Conservation (phyloP, 176 grass and related monocot genomes). For the Rhipidocladum racemiflorum region DNA sequence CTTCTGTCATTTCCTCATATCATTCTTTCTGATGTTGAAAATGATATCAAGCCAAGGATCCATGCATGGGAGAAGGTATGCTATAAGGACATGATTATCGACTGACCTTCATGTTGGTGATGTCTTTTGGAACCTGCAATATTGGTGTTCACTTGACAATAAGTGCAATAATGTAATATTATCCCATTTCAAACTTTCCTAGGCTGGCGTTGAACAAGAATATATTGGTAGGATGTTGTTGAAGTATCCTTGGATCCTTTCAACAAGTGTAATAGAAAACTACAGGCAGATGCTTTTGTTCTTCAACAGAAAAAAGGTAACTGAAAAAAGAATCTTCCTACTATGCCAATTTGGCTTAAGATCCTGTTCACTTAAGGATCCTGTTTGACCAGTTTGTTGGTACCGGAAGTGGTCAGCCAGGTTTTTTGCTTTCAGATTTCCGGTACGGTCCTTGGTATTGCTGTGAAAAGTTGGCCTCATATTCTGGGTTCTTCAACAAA, state of each 20-base stretch:
- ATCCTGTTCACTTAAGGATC: background rate
- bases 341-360: background rate
- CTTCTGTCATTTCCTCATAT: constrained; percentile 71
- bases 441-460: constrained; percentile 36
- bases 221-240: constrained; percentile 57
- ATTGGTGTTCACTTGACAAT: constrained; percentile 4
- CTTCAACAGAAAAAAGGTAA: constrained; percentile 69
- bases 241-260: constrained; percentile 97
- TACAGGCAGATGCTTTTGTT: constrained; percentile 39
- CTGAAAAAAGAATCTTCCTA: background rate
- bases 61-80: constrained; percentile 70
- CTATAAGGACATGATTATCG: background rate
- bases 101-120: background rate
- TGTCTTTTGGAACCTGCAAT: background rate
- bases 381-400: background rate
- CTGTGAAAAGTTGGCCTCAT: constrained; percentile 83
- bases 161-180: background rate
- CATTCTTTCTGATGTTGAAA: constrained; percentile 63
- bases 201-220: constrained; percentile 62
- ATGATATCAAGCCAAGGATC: constrained; percentile 67
- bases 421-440: constrained; percentile 52
- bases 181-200: constrained; percentile 43
- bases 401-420: constrained; percentile 8
- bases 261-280: constrained; percentile 67
- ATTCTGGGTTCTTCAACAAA: constrained; percentile 68